Evolutionary conservation across 2,329 filamentous ascomycete species (phyloP), one percentile per base, ranked within the genome.

Genomic region (Drechslerella dactyloides): DNA sequence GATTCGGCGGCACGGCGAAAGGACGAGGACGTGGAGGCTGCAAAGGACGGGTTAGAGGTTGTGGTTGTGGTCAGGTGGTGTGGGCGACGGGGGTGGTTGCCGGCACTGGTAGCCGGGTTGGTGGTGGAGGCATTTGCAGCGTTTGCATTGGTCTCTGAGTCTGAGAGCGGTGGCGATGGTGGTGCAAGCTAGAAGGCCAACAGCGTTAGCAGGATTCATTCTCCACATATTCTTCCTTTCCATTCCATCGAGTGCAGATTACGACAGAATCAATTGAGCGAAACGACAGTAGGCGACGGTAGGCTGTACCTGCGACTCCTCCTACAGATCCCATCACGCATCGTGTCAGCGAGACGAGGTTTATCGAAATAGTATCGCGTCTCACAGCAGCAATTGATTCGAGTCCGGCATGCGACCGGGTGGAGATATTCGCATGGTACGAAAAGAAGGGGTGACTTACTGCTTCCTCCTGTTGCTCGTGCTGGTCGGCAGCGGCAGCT

Each of bases 141-240:
- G 30, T 55, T 48, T 50, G 66, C 21, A 27, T 46, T 54, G 23
- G 59, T 46, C 59, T 70, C 66, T 23, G 66, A 63, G 27, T 70
- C 66, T 4, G 66, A 70, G 19, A 40, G 53, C 42, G 66, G 66
- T 48, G 66, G 66, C 13, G 66, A 70, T 42, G 59, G 66, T 53
- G 66, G 66, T 42, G 19, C 66, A 21, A 63, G 46, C 46, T 63
- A 61, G 15, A 27, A 48, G 1, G 10, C 52, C 7, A 21, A 17
- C 13, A 5, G 27, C 3, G 48, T 52, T 52, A 66, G 55, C 50
- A 52, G 51, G 30, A 27, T 37, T 51, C 42, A 27, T 37, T 51
- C 44, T 60, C 6, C 6, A 35, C 8, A 42, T 40, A 61, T 50
- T 52, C 23, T 21, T 30, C 48, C 27, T 37, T 48, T 21, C n/a